A percentile compares a stretch with the other conserved stretches of the same genome.
Conservation (phyloP, 1,139 yeast species). For the Yamadazyma dendronema region DNA sequence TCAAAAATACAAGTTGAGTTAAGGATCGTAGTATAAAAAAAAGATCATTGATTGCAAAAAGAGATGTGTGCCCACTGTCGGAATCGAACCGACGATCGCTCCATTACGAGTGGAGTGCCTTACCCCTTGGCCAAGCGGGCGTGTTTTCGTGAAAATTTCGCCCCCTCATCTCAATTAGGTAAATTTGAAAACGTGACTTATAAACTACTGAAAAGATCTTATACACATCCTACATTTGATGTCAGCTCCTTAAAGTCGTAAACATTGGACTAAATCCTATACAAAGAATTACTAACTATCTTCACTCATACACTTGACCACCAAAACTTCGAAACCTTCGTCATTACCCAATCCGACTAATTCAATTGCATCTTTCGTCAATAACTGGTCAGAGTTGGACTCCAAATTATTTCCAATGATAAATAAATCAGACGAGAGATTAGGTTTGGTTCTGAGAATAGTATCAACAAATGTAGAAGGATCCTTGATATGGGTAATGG, state of each 20-base stretch:
- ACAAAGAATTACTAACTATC: neutral
- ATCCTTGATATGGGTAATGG: conserved; percentile 17
- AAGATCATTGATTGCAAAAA: conserved; percentile 5
- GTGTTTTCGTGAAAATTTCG: conserved; percentile 7
- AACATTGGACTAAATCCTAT: neutral
- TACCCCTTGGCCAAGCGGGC: conserved; percentile 58
- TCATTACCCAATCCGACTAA: conserved; percentile 10
- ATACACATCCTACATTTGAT: neutral
- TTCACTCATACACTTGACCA: conserved; percentile 13
- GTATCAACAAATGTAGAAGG: conserved; percentile 12
- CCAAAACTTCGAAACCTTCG: conserved; percentile 12
- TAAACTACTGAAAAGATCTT: too few relatives aligned
- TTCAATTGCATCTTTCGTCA: conserved; percentile 13
- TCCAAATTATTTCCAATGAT: conserved; percentile 24
- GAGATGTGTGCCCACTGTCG: conserved; percentile 45
- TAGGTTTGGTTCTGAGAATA: conserved; percentile 13
- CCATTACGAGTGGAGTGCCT: conserved; percentile 59
- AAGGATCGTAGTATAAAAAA: too few relatives aligned
- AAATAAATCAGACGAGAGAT: conserved; percentile 21
- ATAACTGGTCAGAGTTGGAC: conserved; percentile 10
- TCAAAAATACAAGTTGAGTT: too few relatives aligned
- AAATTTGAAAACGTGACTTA: neutral
- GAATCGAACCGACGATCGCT: conserved; percentile 58
- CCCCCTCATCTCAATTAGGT: neutral
- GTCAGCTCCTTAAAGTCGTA: neutral